Conservation (phyloP, 1,139 yeast species). For the Geotrichum candidum region DNA sequence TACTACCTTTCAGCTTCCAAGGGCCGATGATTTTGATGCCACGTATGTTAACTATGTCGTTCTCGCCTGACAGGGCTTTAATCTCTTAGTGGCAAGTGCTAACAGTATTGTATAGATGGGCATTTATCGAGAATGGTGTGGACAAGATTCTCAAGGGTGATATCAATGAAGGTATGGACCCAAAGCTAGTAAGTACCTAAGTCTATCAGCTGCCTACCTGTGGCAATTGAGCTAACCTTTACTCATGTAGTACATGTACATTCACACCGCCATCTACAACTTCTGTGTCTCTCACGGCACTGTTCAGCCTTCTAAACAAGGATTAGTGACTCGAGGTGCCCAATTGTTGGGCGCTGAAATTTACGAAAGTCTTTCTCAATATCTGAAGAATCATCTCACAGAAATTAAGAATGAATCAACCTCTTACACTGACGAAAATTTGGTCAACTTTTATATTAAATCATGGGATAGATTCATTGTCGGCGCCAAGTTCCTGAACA, state of each 20-base stretch:
- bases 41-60: conserved; percentile 4
- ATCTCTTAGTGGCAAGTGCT: neutral
- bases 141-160: conserved; percentile 37
- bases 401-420: conserved; percentile 34
- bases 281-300: conserved; percentile 78
- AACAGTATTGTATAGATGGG: conserved; percentile 30
- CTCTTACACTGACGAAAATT: conserved; percentile 47
- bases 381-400: conserved; percentile 57
- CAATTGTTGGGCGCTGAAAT: conserved; percentile 81
- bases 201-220: neutral
- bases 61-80: neutral
- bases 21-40: conserved; percentile 12
- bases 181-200: conserved; percentile 31
- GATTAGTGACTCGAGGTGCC: conserved; percentile 33
- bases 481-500: conserved; percentile 88
- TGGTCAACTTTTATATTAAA: conserved; percentile 77
- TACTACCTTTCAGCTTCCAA: conserved; percentile 1
- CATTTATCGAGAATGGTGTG: conserved; percentile 36
- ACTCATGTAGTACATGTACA: conserved; percentile 33
- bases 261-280: conserved; percentile 71
- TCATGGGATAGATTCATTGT: conserved; percentile 83
- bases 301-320: conserved; percentile 8
- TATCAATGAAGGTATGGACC: conserved; percentile 34
- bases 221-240: neutral
- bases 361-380: conserved; percentile 63